Percentiles rank a stretch among this genome's conserved stretches.
phyloP scores from a whole-genome alignment of 768 basidiomycete species.

The Harrya chromipes region DNA sequence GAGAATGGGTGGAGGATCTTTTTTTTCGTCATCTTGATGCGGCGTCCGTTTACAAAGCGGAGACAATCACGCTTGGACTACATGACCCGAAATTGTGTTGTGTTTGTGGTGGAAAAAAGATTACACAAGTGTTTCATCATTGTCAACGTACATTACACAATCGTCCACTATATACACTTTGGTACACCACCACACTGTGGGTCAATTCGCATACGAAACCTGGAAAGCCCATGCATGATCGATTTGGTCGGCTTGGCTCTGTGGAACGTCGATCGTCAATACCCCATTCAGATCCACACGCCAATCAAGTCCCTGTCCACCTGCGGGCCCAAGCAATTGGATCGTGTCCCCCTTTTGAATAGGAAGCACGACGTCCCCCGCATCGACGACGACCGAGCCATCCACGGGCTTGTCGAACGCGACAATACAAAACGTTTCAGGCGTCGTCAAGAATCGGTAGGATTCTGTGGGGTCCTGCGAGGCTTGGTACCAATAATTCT shows the following conservation, averaged over 20 bases:
- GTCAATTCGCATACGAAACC: conserved; percentile 29
- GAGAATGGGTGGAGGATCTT: background rate
- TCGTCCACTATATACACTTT: background rate
- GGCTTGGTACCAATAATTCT: conserved; percentile 50
- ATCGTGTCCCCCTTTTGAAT: conserved; percentile 43
- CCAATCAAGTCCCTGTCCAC: conserved; percentile 30
- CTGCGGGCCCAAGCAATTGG: conserved; percentile 36
- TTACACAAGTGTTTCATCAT: background rate
- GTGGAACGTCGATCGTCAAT: conserved; percentile 30
- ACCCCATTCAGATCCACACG: conserved; percentile 26
- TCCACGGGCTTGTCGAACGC: conserved; percentile 37
- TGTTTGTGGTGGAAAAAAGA: background rate
- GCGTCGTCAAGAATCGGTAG: conserved; percentile 48
- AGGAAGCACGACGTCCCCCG: conserved; percentile 38
- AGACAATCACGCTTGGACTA: conserved; percentile 2
- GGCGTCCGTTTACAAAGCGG: background rate
- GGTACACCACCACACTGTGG: background rate
- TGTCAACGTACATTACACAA: background rate
- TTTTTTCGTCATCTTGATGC: conserved; percentile 3
- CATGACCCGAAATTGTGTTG: conserved; percentile 3
- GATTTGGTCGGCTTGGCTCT: conserved; percentile 16
- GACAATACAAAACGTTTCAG: conserved; percentile 50
- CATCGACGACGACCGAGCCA: conserved; percentile 34
- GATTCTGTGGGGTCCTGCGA: conserved; percentile 36
- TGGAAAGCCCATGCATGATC: conserved; percentile 42